Base-by-base conservation (phyloP, 2,329 filamentous ascomycete genomes). In the Penicillium sp. region DNA sequence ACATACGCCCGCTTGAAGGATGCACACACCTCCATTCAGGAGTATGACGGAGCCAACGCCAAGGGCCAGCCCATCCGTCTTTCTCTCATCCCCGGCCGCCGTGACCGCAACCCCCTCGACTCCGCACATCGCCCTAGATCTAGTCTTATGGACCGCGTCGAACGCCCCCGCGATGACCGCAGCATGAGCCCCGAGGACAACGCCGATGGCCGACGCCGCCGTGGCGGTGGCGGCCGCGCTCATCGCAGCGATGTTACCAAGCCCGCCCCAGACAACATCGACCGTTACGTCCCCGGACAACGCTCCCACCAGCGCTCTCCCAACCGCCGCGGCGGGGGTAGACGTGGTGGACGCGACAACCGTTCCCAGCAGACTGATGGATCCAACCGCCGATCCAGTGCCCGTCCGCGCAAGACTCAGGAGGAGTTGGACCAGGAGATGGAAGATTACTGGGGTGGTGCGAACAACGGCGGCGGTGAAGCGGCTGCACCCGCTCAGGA, bases 381-480 rank as follows among this genome's bases (percentile, higher is more conserved):
- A 47, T 55, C 53, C 15, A 60, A 70, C 74, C 59, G 78, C 75
- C 63, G 77, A 33, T 78, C 78, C 46, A 81, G 84, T 52, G 66
- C 63, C 23, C 83, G 90, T 48, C 82, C 86, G 2, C 88, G 86
- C 76, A 96, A 96, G 83, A 96, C 92, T 0, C 89, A 92, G 65
- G 90, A 96, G 67, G 91, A 97, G 72, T 81, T 97, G 40, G 92
- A 97, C 72, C 91, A 90, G n/a, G 92, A 97, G 76, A 97, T 97
- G 92, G 91, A 88, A 31, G 91, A 96, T 70, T 97, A 97, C 75
- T 97, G 91, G 80, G 87, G 83, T 31, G 78, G 77, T 27, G 73
- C 74, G 38, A 73, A 59, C 50, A 60, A 67, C 47, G 70, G 67
- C 55, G 73, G 66, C 46, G 70, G 76, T 47, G 75, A 70, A 50